Evolutionary conservation across 495 filamentous ascomycete genomes (phyloP), one percentile per base, ranked within the genome.

Genomic region (Astrocystis sublimbata): DNA sequence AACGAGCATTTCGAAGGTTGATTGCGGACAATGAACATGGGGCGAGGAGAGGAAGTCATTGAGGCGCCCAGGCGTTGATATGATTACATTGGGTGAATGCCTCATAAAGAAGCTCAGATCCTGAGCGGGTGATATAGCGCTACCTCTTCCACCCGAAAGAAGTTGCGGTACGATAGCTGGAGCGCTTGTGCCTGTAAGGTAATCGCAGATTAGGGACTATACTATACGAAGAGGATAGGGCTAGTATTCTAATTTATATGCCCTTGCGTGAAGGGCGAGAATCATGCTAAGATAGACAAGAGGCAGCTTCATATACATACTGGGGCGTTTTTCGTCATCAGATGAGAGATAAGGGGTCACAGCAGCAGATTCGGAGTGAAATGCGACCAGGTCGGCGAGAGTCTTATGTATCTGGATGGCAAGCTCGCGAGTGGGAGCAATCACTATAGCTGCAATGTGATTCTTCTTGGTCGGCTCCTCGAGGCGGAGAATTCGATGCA

Each of bases 371-470:
- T 87, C 83, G 12, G 78, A 80, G 74, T 98, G 94, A 70, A 96
- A 97, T 24, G 84, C 85, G 26, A 97, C 78, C 23, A 98, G 76
- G 0, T 85, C 88, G 2, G 83, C 61, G 2, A 97, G 77, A n/a
- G 97, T 92, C 46, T 87, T 81, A 68, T 96, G 84, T 53, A 97
- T 98, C 71, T 98, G 94, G 1, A 83, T 84, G 3, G 94, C 94
- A 30, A 98, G 83, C 75, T 98, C 94, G 76, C 93, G 85, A 3
- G 94, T 98, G 0, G 94, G 94, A 36, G 92, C 91, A 54, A 98
- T 86, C 64, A 98, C 86, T 61, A 98, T 96, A 47, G 88, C 91
- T 33, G 89, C 89, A 36, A 98, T 84, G 73, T 97, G 91, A 72
- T 96, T 87, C 68, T 89, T 90, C 76, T 93, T 96, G 24, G 89